phyloP scores from a whole-genome alignment of 2,329 filamentous ascomycete genomes.

The Madurella fahalii region DNA sequence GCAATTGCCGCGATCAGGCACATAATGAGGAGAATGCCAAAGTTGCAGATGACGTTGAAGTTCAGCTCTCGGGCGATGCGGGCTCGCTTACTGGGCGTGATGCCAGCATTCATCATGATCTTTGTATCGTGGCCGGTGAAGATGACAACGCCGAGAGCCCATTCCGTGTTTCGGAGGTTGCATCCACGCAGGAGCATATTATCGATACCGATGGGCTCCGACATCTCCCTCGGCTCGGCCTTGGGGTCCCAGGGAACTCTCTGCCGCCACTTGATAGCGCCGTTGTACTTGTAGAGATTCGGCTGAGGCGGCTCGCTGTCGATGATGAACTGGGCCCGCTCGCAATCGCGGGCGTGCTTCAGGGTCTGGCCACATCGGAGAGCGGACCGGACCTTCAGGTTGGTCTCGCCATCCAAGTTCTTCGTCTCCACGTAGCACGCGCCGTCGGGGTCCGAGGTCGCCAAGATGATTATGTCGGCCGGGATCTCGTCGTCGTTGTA shows the following conservation, averaged over 20 bases:
- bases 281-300: conserved; percentile 94
- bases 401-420: conserved; percentile 96
- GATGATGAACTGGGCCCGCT: conserved; percentile 78
- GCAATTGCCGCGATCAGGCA: conserved; percentile 82
- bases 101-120: conserved; percentile 97
- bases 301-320: conserved; percentile 89
- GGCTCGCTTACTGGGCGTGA: conserved; percentile 89
- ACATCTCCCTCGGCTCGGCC: conserved; percentile 68
- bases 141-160: conserved; percentile 85
- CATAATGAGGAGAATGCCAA: conserved; percentile 82
- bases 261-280: conserved; percentile 83
- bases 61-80: conserved; percentile 91
- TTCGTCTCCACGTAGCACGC: conserved; percentile 98
- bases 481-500: conserved; percentile 96
- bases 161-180: conserved; percentile 91
- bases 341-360: conserved; percentile 87
- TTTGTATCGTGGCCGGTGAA: conserved; percentile 97
- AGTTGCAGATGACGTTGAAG: conserved; percentile 97
- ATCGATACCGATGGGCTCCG: conserved; percentile 90
- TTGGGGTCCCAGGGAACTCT: conserved; percentile 59
- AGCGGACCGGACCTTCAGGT: conserved; percentile 89
- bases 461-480: conserved; percentile 85
- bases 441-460: conserved; percentile 89
- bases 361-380: conserved; percentile 79
- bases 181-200: conserved; percentile 91